phyloP scores from a whole-genome alignment of 768 basidiomycete genomes.

The Clavaria fumosa region DNA sequence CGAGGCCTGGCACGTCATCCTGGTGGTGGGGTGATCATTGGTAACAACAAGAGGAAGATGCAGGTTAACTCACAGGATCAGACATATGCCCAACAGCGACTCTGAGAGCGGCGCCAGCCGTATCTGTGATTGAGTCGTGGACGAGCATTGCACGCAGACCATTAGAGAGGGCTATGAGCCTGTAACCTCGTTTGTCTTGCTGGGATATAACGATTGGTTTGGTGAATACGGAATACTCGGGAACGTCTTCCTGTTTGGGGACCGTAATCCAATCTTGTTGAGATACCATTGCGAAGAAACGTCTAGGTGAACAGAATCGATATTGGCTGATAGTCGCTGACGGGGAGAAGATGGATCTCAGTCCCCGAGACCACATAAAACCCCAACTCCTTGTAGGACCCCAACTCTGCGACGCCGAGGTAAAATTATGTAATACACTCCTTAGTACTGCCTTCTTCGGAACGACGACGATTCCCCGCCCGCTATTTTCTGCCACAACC shows the following conservation, averaged over 20 bases:
- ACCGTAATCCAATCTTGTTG: constrained; percentile 4
- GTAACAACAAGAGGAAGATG: constrained; percentile 83
- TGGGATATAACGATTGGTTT: constrained; percentile 52
- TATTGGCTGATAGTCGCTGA: too few relatives aligned
- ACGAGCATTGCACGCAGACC: constrained; percentile 78
- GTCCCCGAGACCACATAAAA: too few relatives aligned
- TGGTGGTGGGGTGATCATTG: constrained; percentile 80
- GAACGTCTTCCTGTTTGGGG: constrained; percentile 11
- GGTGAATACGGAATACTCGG: constrained; percentile 39
- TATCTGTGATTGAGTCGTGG: constrained; percentile 77
- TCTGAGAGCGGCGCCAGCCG: constrained; percentile 87
- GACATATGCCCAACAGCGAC: constrained; percentile 88
- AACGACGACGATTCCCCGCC: too few relatives aligned
- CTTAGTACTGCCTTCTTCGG: too few relatives aligned
- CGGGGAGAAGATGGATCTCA: too few relatives aligned
- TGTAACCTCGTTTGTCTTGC: constrained; percentile 69
- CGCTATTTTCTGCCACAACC: too few relatives aligned
- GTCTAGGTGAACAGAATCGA: too few relatives aligned
- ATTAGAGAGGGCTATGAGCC: constrained; percentile 58
- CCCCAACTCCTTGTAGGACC: too few relatives aligned
- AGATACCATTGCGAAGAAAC: too few relatives aligned
- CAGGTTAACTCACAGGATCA: constrained; percentile 90
- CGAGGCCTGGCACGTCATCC: constrained; percentile 86
- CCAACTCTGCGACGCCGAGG: too few relatives aligned
- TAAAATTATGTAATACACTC: too few relatives aligned